A percentile compares a stretch with the other conserved stretches of the same genome.
Evolutionary conservation across 805 yeast genomes (phyloP).

Genomic region (Saturnispora quitensis): DNA sequence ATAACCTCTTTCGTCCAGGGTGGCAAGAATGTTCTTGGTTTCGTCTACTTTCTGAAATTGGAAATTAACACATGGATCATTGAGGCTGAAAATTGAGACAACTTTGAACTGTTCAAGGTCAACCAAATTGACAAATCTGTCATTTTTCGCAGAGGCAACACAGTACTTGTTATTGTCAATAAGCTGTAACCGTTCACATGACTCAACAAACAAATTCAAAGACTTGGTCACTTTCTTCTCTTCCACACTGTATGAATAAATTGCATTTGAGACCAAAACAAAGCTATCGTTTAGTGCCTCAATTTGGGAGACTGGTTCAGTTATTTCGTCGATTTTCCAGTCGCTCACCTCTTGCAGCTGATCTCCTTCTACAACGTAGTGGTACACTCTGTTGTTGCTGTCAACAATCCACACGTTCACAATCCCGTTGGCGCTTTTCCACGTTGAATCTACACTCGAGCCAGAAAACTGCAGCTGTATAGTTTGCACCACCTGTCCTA

Average conservation of each 20-base stretch:
- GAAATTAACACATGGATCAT: constrained; percentile 42
- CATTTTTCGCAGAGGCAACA: constrained; percentile 52
- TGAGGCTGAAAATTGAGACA: constrained; percentile 56
- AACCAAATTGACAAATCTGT: constrained; percentile 72
- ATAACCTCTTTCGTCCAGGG: constrained; percentile 65
- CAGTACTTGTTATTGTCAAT: constrained; percentile 3
- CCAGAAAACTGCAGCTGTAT: not conserved
- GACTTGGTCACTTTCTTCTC: constrained; percentile 6
- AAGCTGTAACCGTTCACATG: constrained; percentile 8
- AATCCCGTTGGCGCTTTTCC: not conserved
- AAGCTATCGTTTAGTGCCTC: not conserved
- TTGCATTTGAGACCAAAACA: constrained; percentile 10
- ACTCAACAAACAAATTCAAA: constrained; percentile 13
- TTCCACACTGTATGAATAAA: constrained; percentile 11
- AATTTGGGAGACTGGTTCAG: constrained; percentile 10
- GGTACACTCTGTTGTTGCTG: constrained; percentile 9
- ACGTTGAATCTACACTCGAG: not conserved
- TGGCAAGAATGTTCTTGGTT: constrained; percentile 33
- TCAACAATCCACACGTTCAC: constrained; percentile 5
- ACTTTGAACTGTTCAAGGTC: constrained; percentile 38
- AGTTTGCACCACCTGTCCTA: not conserved
- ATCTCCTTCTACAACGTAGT: constrained; percentile 6
- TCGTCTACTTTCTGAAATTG: constrained; percentile 29
- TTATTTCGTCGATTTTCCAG: constrained; percentile 8
- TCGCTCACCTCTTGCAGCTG: constrained; percentile 3